Conservation (phyloP, 2,329 filamentous ascomycete species). For the Colletotrichum cuscutae region DNA sequence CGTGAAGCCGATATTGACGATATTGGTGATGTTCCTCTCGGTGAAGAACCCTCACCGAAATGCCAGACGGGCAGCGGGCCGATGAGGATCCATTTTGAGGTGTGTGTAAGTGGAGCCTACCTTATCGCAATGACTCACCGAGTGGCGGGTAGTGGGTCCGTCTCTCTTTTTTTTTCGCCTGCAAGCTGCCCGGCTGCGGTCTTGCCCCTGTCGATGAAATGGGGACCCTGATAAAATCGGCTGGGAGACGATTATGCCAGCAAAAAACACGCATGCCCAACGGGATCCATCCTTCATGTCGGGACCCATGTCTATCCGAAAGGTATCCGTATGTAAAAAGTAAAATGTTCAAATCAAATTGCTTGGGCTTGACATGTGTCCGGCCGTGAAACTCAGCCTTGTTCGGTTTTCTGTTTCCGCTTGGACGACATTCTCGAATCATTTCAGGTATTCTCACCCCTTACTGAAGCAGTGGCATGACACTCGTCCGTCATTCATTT, state of each 20-base stretch:
- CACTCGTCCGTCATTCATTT: neutral
- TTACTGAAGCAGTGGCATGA: neutral
- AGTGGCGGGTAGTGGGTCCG: slow-evolving; percentile 12
- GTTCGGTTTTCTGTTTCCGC: neutral
- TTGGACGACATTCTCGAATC: neutral
- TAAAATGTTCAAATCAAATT: slow-evolving; percentile 5
- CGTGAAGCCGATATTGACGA: neutral
- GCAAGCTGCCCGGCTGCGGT: neutral
- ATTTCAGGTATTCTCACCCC: neutral
- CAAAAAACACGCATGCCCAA: neutral
- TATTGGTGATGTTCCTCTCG: neutral
- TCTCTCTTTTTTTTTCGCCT: neutral
- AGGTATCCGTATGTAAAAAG: no score
- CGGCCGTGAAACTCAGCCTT: neutral
- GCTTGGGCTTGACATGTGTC: slow-evolving; percentile 11
- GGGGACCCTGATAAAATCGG: slow-evolving; percentile 1
- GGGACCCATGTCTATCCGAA: neutral
- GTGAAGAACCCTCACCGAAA: neutral
- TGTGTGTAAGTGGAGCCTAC: neutral
- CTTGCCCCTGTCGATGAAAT: neutral
- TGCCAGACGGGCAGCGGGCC: neutral
- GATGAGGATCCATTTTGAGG: neutral
- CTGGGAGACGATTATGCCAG: slow-evolving; percentile 5
- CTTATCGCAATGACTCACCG: slow-evolving; percentile 15
- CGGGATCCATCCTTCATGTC: no score